Evolutionary conservation across 1,139 yeast genomes (phyloP), one percentile per base, ranked within the genome.

Genomic region (Debaryomyces sp.): DNA sequence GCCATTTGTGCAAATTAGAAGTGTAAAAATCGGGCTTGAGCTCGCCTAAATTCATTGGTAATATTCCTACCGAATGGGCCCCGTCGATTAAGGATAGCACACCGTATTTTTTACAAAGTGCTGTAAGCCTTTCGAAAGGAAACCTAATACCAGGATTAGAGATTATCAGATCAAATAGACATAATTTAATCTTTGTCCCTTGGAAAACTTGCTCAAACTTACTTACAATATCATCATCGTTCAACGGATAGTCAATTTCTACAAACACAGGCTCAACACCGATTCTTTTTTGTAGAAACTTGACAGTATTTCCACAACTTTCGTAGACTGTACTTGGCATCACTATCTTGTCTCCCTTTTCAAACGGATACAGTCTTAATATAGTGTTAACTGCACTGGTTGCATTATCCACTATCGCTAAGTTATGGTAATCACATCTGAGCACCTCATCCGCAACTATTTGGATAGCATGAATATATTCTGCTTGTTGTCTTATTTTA

Each of bases 1-100:
- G 69, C 92, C 92, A 87, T 60, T 87, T 87, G 71, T 87, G 92
- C 30, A 85, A 67, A 58, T 86, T 87, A 36, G 87, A 68, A 13
- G 80, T 75, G 57, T 75, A 80, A 60, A 84, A 86, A 58, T 85
- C 91, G 0, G 92, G 89, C 45, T 73, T 60, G 18, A 80, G 65
- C 1, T 61, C 58, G 2, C 43, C 37, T 45, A 85, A 60, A 49
- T 80, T 72, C 21, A 85, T 54, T 2, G 78, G 78, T 9, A 82
- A 58, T 46, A 82, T 66, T 0, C 94, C 94, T 34, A 81, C 71
- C 1, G 83, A 80, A 61, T 87, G 94, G 3, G 94, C 91, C 10
- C 87, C 94, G 60, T 87, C 95, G 29, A 87, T 75, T 39, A 84
- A 64, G 2, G 89, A 81, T 41, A 84, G 56, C 6, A 81, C 79